Evolutionary conservation across 2,329 filamentous ascomycete species (phyloP).

Genomic region (Bipolaris zeicola): DNA sequence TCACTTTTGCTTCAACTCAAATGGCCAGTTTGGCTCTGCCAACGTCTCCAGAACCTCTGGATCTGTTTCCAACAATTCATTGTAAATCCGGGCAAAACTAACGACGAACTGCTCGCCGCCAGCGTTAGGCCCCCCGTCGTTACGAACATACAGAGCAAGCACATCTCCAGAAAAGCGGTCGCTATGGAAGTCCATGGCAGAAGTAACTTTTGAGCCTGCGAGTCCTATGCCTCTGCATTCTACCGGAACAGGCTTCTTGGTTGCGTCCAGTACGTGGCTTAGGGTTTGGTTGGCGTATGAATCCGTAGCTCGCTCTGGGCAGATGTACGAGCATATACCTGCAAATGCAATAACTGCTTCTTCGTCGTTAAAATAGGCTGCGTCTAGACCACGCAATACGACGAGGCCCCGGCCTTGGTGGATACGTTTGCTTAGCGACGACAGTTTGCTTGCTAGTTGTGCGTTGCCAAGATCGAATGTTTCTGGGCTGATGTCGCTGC

Average conservation of each 20-base stretch:
- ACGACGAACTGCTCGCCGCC: conserved; percentile 44
- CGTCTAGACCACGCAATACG: conserved; percentile 42
- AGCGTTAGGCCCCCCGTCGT: conserved; percentile 37
- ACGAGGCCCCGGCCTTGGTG: conserved; percentile 38
- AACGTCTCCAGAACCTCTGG: conserved; percentile 45
- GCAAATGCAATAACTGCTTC: conserved; percentile 46
- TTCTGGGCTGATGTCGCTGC: conserved; percentile 25
- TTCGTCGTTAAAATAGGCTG: conserved; percentile 44
- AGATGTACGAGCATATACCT: conserved; percentile 41
- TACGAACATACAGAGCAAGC: conserved; percentile 42
- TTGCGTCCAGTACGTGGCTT: conserved; percentile 47
- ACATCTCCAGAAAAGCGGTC: conserved; percentile 48
- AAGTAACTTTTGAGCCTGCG: conserved; percentile 46
- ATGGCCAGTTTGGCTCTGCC: conserved; percentile 44
- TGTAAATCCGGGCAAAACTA: conserved; percentile 46
- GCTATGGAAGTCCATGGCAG: conserved; percentile 47
- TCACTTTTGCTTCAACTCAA: conserved; percentile 48
- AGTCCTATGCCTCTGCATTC: conserved; percentile 45
- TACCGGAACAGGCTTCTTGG: conserved; percentile 37
- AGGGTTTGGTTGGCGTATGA: conserved; percentile 47
- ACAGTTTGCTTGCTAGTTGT: conserved; percentile 32
- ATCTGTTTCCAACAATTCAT: conserved; percentile 40
- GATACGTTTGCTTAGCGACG: conserved; percentile 34
- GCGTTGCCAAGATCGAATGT: conserved; percentile 37
- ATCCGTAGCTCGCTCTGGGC: conserved; percentile 42